Evolutionary conservation across 1,284 basidiomycete genomes (phyloP), one percentile per base, ranked within the genome.

Genomic region (Athelia psychrophila): DNA sequence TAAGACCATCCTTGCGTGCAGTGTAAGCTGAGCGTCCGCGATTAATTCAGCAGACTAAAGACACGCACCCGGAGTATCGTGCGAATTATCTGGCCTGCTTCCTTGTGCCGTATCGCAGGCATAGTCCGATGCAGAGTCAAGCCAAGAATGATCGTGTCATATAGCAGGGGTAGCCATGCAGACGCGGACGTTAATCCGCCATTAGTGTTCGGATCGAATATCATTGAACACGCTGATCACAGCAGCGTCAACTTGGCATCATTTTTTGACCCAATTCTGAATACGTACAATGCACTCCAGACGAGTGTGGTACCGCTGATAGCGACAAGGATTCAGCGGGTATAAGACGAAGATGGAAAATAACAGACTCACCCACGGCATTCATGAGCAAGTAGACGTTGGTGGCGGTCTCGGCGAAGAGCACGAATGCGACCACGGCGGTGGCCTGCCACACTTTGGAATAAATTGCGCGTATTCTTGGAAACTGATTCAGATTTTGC

Each of bases 111-210:
- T 27, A 79, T 60, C 1, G 74, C 64, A 10, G 71, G 70, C 2
- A 74, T 58, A 2, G 78, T 79, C 16, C 72, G 72, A 49, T 68
- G 67, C 12, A 81, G 53, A 0, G 78, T 81, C 44, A 83, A 67
- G 13, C 53, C 63, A 32, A 82, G 66, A n/a, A 81, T 71, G 50
- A 78, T 65, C 0, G 77, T 81, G 56, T 82, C 80, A 58, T 80
- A 83, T 1, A 79, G 55, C 12, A 83, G 68, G 3, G 80, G 81
- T 3, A 80, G 64, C 79, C 78, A 83, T 1, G 80, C 80, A 0
- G 79, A 79, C 3, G 77, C 68, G 9, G 79, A 71, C 2, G 79
- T 73, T 4, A 62, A 57, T 19, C 36, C 55, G 35, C 65, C 69
- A 62, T 70, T 73, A 44, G 24, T 55, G n/a, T 23, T 44, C 24